Percentiles rank a stretch among this genome's conserved stretches.
Evolutionary conservation across 441 rosid species (phyloP).

Genomic region (Biscutella laevigata): DNA sequence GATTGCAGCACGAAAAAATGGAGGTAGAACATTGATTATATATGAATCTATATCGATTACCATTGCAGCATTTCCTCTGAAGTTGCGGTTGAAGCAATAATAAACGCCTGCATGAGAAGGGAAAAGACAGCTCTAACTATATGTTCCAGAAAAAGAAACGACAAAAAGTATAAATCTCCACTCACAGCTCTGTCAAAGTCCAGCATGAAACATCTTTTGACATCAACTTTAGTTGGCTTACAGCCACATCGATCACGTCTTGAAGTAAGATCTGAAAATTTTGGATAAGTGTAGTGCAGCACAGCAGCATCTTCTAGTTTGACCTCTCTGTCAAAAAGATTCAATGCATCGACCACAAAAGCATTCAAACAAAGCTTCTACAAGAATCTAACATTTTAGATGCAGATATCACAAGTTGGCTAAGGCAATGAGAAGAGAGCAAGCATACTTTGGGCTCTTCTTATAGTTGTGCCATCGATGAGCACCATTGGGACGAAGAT

Average conservation of each 20-base stretch:
- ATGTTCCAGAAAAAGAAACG: not conserved
- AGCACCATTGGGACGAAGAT: slow-evolving; percentile 93
- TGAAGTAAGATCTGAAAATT: slow-evolving; percentile 87
- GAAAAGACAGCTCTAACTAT: slow-evolving; percentile 2
- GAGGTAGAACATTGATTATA: not conserved
- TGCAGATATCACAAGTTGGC: no score
- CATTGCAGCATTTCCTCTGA: slow-evolving; percentile 90
- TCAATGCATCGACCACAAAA: no score
- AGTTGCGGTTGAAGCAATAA: slow-evolving; percentile 81
- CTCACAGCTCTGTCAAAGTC: slow-evolving; percentile 87
- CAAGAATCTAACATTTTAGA: not conserved
- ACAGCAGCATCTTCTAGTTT: slow-evolving; percentile 84
- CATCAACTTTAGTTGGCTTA: slow-evolving; percentile 86
- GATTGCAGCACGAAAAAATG: not conserved
- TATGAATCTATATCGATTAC: slow-evolving; percentile 27
- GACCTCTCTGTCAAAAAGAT: slow-evolving; percentile 46
- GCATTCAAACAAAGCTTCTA: no score
- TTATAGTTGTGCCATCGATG: slow-evolving; percentile 94
- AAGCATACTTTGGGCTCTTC: slow-evolving; percentile 53
- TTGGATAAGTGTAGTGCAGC: slow-evolving; percentile 76
- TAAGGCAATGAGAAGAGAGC: not conserved
- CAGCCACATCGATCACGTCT: slow-evolving; percentile 97
- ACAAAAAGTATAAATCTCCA: slow-evolving; percentile 15
- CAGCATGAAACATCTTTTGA: slow-evolving; percentile 89
- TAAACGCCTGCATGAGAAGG: slow-evolving; percentile 59